These are phyloP conservation scores for Hypoxylon trugodes DNA, from an alignment of 495 filamentous ascomycete species.

Conservation along the genomic window DNA sequence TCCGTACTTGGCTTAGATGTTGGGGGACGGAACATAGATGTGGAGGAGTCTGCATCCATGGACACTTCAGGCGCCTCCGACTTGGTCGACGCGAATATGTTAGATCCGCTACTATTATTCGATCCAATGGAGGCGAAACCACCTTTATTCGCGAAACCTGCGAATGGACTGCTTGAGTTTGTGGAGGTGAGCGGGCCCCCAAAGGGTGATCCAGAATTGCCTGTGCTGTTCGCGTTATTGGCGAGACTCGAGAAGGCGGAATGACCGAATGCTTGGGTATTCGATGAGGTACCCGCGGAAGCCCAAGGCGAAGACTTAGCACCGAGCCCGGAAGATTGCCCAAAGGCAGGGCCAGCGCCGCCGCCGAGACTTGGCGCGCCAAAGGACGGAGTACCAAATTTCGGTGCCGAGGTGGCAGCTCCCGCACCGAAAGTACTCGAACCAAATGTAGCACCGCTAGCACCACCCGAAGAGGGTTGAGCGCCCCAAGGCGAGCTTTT, in stretches of 20 bases:
- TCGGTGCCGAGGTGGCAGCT: constrained; percentile 61
- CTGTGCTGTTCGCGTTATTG: constrained; percentile 12
- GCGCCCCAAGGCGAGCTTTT: constrained; percentile 53
- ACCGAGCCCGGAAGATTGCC: constrained; percentile 55
- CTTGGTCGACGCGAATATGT: constrained; percentile 61
- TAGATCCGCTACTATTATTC: constrained; percentile 45
- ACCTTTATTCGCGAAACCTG: constrained; percentile 64
- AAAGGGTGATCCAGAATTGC: constrained; percentile 39
- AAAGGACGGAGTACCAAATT: constrained; percentile 51
- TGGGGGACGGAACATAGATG: constrained; percentile 51
- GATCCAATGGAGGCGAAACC: constrained; percentile 62
- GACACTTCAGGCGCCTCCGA: constrained; percentile 47
- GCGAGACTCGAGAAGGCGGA: constrained; percentile 48
- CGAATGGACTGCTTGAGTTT: constrained; percentile 59
- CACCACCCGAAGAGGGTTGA: constrained; percentile 35
- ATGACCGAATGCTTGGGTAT: constrained; percentile 53
- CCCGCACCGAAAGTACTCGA: constrained; percentile 49
- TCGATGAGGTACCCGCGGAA: constrained; percentile 38
- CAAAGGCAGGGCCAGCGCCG: constrained; percentile 58
- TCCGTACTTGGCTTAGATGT: constrained; percentile 53
- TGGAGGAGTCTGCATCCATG: constrained; percentile 51
- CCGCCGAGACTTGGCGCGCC: constrained; percentile 44
- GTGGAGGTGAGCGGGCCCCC: constrained; percentile 37
- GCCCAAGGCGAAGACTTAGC: constrained; percentile 54
- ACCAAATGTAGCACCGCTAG: constrained; percentile 48